Evolutionary conservation across 805 yeast species (phyloP).

Genomic region (Candida insectorum): DNA sequence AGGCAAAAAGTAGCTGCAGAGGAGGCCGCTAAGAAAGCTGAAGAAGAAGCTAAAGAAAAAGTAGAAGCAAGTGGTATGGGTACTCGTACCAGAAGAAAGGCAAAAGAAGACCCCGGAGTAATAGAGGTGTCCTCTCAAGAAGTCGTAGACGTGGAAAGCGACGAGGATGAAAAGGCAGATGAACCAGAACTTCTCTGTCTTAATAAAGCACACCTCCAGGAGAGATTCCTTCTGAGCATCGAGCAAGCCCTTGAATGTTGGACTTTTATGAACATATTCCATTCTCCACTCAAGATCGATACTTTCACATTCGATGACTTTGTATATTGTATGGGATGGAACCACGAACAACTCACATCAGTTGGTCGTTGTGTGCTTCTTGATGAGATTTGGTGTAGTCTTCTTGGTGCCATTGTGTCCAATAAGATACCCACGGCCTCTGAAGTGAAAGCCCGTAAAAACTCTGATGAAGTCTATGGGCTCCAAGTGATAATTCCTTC

Average conservation of each 20-base stretch:
- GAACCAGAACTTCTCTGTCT: slow-evolving; percentile 3
- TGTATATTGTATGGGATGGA: slow-evolving; percentile 53
- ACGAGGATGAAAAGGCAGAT: slow-evolving; percentile 5
- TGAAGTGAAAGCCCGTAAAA: slow-evolving; percentile 32
- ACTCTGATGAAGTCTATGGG: slow-evolving; percentile 28
- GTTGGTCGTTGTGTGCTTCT: slow-evolving; percentile 49
- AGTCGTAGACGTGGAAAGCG: slow-evolving; percentile 2
- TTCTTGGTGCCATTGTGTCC: slow-evolving; percentile 54
- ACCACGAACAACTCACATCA: slow-evolving; percentile 32
- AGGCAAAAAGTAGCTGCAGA: not conserved
- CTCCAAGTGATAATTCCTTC: slow-evolving; percentile 31
- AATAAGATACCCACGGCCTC: slow-evolving; percentile 24
- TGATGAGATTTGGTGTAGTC: slow-evolving; percentile 66
- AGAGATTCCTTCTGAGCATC: slow-evolving; percentile 13
- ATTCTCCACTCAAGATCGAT: slow-evolving; percentile 60
- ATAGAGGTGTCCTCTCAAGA: slow-evolving; percentile 4
- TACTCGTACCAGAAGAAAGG: not conserved
- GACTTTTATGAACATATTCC: slow-evolving; percentile 72
- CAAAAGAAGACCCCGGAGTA: slow-evolving; percentile 2
- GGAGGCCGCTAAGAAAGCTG: slow-evolving; percentile 1
- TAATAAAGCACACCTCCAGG: slow-evolving; percentile 12
- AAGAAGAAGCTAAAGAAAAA: slow-evolving; percentile 2
- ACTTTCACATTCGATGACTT: slow-evolving; percentile 80
- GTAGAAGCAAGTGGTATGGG: slow-evolving; percentile 1
- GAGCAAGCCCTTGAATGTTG: slow-evolving; percentile 63